These are phyloP conservation scores for Tanacetum coccineum DNA, from an alignment of 129 eudicot genomes.

Conservation along the genomic window DNA sequence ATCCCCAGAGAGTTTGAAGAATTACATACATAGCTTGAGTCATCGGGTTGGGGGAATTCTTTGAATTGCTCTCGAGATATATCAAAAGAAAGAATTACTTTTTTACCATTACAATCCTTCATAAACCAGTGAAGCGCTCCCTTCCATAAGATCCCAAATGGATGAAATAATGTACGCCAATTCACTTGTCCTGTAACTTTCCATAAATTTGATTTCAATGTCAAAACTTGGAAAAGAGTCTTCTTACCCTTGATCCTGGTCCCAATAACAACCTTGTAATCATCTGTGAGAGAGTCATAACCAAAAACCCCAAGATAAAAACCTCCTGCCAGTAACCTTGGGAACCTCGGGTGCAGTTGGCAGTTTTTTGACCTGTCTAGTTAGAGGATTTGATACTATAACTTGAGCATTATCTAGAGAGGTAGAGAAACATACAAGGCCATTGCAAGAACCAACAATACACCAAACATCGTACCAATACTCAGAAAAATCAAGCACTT, in stretches of 20 bases:
- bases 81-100: constrained; percentile 14
- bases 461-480: not conserved
- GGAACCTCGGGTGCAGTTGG: not conserved
- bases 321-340: not conserved
- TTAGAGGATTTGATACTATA: not conserved
- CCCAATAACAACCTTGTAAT: not conserved
- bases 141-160: constrained; percentile 20
- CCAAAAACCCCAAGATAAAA: constrained; percentile 1
- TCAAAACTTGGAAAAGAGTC: constrained; percentile 15
- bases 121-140: constrained; percentile 24
- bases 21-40: not conserved
- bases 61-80: constrained; percentile 7
- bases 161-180: not conserved
- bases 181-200: constrained; percentile 10
- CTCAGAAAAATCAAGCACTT: not conserved
- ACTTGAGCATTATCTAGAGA: not conserved
- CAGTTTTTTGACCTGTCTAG: not conserved
- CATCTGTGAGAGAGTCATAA: not conserved
- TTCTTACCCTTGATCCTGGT: not conserved
- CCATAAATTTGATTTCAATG: constrained; percentile 25
- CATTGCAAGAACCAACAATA: not conserved
- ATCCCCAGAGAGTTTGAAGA: constrained; percentile 8
- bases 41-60: constrained; percentile 12
- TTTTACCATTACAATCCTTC: not conserved
- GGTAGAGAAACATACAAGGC: not conserved